A percentile compares a stretch with the other conserved stretches of the same genome.
Conservation (phyloP, 208 protist genomes). For the Naegleria fowleri region DNA sequence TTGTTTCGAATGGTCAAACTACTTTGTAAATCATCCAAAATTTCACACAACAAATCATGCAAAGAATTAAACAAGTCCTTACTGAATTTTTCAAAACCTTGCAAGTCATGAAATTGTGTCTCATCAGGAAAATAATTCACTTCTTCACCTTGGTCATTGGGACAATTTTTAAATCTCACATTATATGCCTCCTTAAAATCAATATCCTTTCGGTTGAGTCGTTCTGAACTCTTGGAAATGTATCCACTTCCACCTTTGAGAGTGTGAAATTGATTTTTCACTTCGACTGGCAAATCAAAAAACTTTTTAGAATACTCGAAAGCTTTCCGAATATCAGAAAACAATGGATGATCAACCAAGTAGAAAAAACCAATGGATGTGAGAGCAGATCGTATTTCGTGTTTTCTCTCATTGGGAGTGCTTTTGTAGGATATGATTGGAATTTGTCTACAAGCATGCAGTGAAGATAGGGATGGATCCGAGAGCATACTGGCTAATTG, state of each 20-base stretch:
- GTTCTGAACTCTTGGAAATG: neutral
- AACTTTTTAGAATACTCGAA: constrained; percentile 30
- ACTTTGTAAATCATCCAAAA: constrained; percentile 25
- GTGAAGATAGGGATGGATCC: too few species aligned
- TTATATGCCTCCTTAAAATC: constrained; percentile 30
- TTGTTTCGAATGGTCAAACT: neutral
- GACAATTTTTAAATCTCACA: neutral
- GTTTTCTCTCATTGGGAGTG: neutral
- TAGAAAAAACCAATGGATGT: constrained; percentile 35
- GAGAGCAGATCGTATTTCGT: constrained; percentile 14
- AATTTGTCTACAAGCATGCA: neutral
- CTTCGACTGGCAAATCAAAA: constrained; percentile 19
- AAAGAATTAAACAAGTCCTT: neutral
- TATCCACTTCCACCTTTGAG: constrained; percentile 19
- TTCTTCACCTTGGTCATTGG: neutral
- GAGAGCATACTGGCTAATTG: too few species aligned
- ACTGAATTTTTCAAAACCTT: neutral
- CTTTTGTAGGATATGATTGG: neutral
- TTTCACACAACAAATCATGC: constrained; percentile 21
- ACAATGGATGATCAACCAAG: constrained; percentile 30
- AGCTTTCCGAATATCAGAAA: neutral
- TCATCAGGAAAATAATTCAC: constrained; percentile 12
- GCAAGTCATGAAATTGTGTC: neutral
- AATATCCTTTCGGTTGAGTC: neutral
- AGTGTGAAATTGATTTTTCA: constrained; percentile 30